These are phyloP conservation scores for Pythium pyrilobum DNA, from an alignment of 352 stramenopile genomes.

Conservation along the genomic window DNA sequence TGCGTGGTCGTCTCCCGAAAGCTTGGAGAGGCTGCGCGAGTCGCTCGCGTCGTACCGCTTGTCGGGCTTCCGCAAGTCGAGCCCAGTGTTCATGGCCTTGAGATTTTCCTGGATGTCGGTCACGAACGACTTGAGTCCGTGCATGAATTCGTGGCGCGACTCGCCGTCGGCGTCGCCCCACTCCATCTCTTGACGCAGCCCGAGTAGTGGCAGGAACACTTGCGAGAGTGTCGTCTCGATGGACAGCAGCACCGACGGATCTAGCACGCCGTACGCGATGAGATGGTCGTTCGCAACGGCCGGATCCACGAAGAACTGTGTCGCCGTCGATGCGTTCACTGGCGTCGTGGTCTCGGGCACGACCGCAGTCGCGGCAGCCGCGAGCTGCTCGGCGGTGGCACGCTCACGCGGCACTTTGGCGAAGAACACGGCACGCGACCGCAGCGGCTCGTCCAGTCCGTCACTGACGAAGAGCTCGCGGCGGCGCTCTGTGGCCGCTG, in stretches of 20 bases:
- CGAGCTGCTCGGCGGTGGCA: not conserved
- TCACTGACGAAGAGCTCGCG: conserved; percentile 82
- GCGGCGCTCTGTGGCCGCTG: conserved; percentile 18
- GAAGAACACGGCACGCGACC: conserved; percentile 68
- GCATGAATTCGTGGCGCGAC: conserved; percentile 80
- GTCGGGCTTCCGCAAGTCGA: conserved; percentile 86
- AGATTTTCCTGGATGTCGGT: conserved; percentile 86
- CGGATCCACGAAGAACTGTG: conserved; percentile 37
- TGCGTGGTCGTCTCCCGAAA: conserved; percentile 61
- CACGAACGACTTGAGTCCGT: conserved; percentile 72
- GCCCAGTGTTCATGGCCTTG: conserved; percentile 83
- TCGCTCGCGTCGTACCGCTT: conserved; percentile 71
- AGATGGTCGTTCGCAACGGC: conserved; percentile 66
- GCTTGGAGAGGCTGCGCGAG: conserved; percentile 56
- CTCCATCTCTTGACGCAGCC: conserved; percentile 32
- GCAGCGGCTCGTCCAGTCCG: conserved; percentile 62
- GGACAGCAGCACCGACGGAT: conserved; percentile 60
- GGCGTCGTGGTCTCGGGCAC: conserved; percentile 15
- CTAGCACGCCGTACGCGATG: conserved; percentile 64
- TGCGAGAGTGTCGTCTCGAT: conserved; percentile 71
- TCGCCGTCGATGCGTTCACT: conserved; percentile 12
- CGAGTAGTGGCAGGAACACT: conserved; percentile 60
- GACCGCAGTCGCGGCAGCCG: not conserved
- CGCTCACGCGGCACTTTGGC: conserved; percentile 47
- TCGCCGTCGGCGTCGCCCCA: conserved; percentile 65